Conservation (phyloP, 495 filamentous ascomycete genomes). For the Sabuloglossum arenarium region DNA sequence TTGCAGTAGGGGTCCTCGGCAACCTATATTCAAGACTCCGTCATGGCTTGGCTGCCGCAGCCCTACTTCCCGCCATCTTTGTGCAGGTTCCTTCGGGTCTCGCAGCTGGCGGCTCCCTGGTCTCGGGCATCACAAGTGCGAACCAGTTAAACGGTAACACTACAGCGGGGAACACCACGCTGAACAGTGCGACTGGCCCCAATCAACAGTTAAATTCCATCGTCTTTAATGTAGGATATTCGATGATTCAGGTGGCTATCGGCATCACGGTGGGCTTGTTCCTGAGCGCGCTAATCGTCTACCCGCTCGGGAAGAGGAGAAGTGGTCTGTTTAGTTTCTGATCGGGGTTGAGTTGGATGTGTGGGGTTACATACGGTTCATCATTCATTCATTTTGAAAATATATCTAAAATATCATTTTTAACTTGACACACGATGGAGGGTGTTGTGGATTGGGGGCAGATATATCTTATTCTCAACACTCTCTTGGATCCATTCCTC, state of each 20-base stretch:
- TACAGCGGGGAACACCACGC: slow-evolving; percentile 22
- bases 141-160: slow-evolving; percentile 43
- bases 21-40: slow-evolving; percentile 74
- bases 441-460: no score
- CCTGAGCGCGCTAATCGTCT: slow-evolving; percentile 65
- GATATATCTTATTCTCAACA: no score
- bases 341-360: no score
- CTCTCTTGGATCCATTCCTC: no score
- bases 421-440: no score
- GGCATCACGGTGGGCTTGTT: slow-evolving; percentile 86
- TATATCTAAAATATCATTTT: no score
- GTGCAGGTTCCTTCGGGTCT: slow-evolving; percentile 86
- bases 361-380: no score
- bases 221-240: slow-evolving; percentile 68
- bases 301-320: slow-evolving; percentile 78
- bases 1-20: slow-evolving; percentile 67
- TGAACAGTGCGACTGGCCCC: slow-evolving; percentile 13
- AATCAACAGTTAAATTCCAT: slow-evolving; percentile 30
- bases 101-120: slow-evolving; percentile 60
- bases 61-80: slow-evolving; percentile 82
- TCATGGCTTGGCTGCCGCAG: slow-evolving; percentile 69
- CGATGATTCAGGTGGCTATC: slow-evolving; percentile 81
- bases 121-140: slow-evolving; percentile 69
- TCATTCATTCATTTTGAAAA: no score
- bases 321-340: slow-evolving; percentile 81